Conservation (phyloP, 306 rosid genomes). For the Vigna trinervia region DNA sequence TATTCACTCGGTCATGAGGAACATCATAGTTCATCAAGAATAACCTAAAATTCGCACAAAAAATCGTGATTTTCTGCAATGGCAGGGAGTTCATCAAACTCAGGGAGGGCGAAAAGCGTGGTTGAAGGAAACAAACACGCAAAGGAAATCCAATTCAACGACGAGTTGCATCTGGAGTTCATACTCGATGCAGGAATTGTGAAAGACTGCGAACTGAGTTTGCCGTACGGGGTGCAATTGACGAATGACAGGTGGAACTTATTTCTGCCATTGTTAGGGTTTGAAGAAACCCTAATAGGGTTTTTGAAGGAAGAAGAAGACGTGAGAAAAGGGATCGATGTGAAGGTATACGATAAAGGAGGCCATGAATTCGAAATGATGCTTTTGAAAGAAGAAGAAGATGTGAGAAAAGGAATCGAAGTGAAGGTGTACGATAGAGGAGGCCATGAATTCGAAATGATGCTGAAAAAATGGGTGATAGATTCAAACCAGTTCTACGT, state of each 20-base stretch:
- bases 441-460: background rate
- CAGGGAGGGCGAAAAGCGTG: too few species aligned
- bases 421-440: background rate
- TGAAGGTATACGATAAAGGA: background rate
- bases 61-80: too few species aligned
- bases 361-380: background rate
- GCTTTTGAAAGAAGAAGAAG: background rate
- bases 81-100: background rate
- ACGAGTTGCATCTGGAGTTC: background rate
- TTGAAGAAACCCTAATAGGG: background rate
- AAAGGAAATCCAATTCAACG: background rate
- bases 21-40: too few species aligned
- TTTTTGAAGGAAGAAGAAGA: background rate
- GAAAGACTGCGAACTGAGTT: background rate
- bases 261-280: background rate
- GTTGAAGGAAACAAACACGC: too few species aligned
- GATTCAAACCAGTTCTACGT: background rate
- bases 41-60: too few species aligned
- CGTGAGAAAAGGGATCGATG: background rate
- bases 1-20: background rate
- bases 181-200: background rate
- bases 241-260: background rate
- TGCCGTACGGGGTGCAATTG: background rate
- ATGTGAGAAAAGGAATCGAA: background rate
- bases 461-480: background rate